Percentiles rank a stretch among this genome's conserved stretches.
Conservation (phyloP, 225 moss, liverwort and hornwort species). For the Thuidium tamariscinum region DNA sequence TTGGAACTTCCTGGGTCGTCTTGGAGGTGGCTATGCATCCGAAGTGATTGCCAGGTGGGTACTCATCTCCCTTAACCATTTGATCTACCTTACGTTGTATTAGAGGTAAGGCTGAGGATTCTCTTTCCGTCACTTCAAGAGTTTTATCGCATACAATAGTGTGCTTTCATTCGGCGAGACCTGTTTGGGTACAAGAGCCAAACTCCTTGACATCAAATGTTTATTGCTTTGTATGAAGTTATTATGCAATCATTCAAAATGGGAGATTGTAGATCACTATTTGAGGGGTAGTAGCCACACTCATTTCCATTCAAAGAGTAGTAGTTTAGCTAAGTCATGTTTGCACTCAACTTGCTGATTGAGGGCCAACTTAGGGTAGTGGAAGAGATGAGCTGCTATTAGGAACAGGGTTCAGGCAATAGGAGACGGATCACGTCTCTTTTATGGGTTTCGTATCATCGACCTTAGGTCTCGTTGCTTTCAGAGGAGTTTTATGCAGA, state of each 20-base stretch:
- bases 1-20: conserved; percentile 89
- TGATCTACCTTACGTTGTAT: background rate
- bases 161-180: background rate
- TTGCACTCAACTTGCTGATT: background rate
- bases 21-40: conserved; percentile 81
- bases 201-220: background rate
- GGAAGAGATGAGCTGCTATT: background rate
- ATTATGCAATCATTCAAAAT: background rate
- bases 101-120: background rate
- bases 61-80: background rate
- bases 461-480: background rate
- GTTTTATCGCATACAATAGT: background rate
- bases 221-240: background rate
- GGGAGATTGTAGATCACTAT: background rate
- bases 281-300: background rate
- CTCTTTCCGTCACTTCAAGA: background rate
- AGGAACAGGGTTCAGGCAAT: background rate
- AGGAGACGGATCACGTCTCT: background rate
- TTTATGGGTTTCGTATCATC: background rate
- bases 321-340: background rate
- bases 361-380: background rate
- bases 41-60: conserved; percentile 67
- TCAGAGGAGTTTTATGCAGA: background rate
- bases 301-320: background rate
- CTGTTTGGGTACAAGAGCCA: background rate